Percentiles rank a stretch among this genome's conserved stretches.
These are phyloP conservation scores for Hypoxylon perforatum DNA, from an alignment of 495 filamentous ascomycete genomes.

Conservation along the genomic window DNA sequence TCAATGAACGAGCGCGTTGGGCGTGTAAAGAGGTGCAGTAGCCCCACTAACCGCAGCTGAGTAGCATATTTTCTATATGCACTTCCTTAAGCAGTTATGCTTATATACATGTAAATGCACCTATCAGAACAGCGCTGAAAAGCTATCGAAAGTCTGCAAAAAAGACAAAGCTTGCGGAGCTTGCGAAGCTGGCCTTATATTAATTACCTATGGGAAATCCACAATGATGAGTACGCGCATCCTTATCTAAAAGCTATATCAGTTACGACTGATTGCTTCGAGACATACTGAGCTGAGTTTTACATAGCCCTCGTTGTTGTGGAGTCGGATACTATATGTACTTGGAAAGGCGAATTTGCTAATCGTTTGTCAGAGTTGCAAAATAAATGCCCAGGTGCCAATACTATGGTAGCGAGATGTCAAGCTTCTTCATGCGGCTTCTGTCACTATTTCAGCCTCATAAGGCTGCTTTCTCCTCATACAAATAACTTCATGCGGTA, in stretches of 20 bases:
- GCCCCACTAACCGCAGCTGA: not conserved
- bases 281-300: no score
- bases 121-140: no score
- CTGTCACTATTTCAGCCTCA: conserved; percentile 28
- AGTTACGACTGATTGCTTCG: no score
- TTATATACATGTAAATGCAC: no score
- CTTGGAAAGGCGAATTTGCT: conserved; percentile 21
- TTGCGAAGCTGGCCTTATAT: no score
- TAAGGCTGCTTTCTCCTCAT: not conserved
- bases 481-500: not conserved
- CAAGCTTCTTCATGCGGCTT: conserved; percentile 17
- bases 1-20: conserved; percentile 9
- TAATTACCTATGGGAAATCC: no score
- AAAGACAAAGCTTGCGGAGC: no score
- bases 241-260: no score
- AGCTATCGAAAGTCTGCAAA: no score
- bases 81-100: not conserved
- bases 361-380: conserved; percentile 37
- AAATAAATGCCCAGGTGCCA: conserved; percentile 12
- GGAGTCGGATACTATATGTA: conserved; percentile 29
- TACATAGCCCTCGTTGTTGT: conserved; percentile 18
- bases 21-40: not conserved
- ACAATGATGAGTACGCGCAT: no score
- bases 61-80: not conserved
- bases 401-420: conserved; percentile 27